These are phyloP conservation scores for Globisporangium rhizosaccharum DNA, from an alignment of 352 stramenopile genomes.

Conservation along the genomic window DNA sequence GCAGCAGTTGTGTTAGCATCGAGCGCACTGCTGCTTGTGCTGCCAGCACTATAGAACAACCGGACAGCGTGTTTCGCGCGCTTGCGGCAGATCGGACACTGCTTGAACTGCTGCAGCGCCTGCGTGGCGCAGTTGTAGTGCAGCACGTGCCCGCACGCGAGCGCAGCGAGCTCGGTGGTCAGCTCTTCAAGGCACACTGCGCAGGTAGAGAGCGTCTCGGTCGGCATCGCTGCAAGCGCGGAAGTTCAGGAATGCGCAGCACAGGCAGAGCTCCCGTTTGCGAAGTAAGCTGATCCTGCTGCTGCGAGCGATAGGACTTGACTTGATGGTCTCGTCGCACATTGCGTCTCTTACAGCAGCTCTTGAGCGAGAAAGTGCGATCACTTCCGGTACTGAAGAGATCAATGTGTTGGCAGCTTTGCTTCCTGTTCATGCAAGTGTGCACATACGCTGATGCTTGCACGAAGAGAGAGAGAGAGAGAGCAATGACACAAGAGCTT, in stretches of 20 bases:
- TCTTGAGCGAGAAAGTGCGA: neutral
- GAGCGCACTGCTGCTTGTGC: neutral
- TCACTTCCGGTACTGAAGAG: neutral
- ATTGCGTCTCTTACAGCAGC: neutral
- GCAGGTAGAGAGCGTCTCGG: neutral
- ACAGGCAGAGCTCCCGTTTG: no score
- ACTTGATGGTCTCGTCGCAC: neutral
- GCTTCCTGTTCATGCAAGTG: no score
- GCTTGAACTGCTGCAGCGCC: slow-evolving; percentile 13
- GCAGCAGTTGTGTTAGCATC: neutral
- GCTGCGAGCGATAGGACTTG: neutral
- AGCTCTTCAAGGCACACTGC: slow-evolving; percentile 39
- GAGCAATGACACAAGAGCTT: no score
- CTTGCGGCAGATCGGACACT: slow-evolving; percentile 34
- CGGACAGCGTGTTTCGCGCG: slow-evolving; percentile 12
- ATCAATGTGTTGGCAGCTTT: no score
- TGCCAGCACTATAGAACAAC: slow-evolving; percentile 24
- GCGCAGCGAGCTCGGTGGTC: slow-evolving; percentile 19
- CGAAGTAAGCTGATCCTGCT: neutral
- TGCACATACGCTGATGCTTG: neutral
- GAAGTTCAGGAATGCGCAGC: no score
- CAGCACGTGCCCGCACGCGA: slow-evolving; percentile 42
- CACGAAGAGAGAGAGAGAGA: no score
- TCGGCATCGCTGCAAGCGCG: neutral
- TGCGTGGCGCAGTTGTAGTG: slow-evolving; percentile 22